Percentiles rank a stretch among this genome's conserved stretches.
These are phyloP conservation scores for Copromyces sp. DNA, from an alignment of 495 filamentous ascomycete genomes.

Conservation along the genomic window DNA sequence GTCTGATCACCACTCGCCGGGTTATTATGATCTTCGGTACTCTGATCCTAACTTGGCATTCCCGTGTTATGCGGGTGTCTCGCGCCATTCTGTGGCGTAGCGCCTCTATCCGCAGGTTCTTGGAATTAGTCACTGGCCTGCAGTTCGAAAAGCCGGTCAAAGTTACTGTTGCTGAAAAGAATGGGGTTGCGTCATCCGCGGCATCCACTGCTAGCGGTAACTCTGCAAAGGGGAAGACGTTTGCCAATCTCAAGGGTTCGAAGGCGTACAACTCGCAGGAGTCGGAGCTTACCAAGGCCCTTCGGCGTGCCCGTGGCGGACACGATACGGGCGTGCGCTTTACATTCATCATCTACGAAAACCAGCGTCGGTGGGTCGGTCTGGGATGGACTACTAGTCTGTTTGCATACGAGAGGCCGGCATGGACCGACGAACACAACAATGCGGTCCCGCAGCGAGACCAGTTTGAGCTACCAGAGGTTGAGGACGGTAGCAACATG, in stretches of 20 bases:
- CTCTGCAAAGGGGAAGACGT: neutral
- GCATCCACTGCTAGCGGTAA: constrained; percentile 8
- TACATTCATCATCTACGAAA: constrained; percentile 93
- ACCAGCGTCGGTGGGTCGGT: constrained; percentile 91
- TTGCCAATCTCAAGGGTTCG: constrained; percentile 2
- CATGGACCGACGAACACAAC: constrained; percentile 95
- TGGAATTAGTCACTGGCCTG: constrained; percentile 66
- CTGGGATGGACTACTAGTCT: constrained; percentile 89
- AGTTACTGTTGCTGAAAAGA: constrained; percentile 6
- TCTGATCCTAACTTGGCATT: constrained; percentile 80
- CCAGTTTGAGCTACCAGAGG: constrained; percentile 77
- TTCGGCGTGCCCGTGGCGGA: constrained; percentile 21
- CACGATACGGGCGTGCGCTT: constrained; percentile 74
- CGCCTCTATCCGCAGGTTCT: constrained; percentile 52
- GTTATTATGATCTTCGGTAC: constrained; percentile 73
- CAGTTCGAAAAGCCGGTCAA: constrained; percentile 43
- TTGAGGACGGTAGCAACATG: constrained; percentile 62
- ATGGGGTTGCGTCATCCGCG: constrained; percentile 7
- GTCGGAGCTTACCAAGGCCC: constrained; percentile 28
- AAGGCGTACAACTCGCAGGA: constrained; percentile 12
- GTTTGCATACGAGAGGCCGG: constrained; percentile 74
- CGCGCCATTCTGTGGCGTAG: constrained; percentile 90
- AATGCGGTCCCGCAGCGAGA: constrained; percentile 69
- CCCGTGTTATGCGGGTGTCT: constrained; percentile 72
- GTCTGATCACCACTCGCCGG: constrained; percentile 79